Base-by-base conservation (phyloP, 192 early-diverging fungal genomes). In the Mortierella antarctica region DNA sequence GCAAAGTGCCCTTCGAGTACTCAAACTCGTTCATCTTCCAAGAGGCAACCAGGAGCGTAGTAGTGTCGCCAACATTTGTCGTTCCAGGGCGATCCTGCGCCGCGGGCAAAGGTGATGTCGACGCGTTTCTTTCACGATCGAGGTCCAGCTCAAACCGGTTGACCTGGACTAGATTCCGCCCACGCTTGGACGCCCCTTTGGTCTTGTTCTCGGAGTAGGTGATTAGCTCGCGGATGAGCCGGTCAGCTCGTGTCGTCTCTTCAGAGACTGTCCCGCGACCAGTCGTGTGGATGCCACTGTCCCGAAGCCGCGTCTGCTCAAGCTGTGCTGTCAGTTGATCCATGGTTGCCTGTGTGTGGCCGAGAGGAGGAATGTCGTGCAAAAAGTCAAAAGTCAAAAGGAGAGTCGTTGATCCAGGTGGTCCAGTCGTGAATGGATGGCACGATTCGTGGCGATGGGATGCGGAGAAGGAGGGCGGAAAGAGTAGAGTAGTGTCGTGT, bases 21-120 rank as follows among this genome's bases (percentile, higher is more conserved):
- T 91, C 74, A 47, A 69, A 88, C 72, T 95, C 93, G 55, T 75
- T 88, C 83, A 92, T 87, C 45, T 85, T 91, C 93, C 93, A 95
- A 0, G 84, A 85, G 8, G 68, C 71, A 44, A 85, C 54, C 5
- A 48, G 50, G 11, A 70, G 20, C 5, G n/a, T 50, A 10, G 52
- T 13, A 9, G 45, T 17, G 7, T 49, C 20, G 55, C 44, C 8
- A 45, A 50, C 45, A 18, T 48, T 48, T 58, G 60, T 49, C 58
- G 51, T 48, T 0, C 31, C 41, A 44, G 14, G 17, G 17, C 21
- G 17, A 11, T 10, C 13, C 31, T 21, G 7, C 11, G 14, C 15
- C n/a, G 44, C 12, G 18, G 18, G 18, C 44, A 23, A 45, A 14
- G 6, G 44, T n/a, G 70, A 40, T 12, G 61, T 23, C 2, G 4